Evolutionary conservation across 257 asterid species (phyloP).

Genomic region (Solanum peruvianum): DNA sequence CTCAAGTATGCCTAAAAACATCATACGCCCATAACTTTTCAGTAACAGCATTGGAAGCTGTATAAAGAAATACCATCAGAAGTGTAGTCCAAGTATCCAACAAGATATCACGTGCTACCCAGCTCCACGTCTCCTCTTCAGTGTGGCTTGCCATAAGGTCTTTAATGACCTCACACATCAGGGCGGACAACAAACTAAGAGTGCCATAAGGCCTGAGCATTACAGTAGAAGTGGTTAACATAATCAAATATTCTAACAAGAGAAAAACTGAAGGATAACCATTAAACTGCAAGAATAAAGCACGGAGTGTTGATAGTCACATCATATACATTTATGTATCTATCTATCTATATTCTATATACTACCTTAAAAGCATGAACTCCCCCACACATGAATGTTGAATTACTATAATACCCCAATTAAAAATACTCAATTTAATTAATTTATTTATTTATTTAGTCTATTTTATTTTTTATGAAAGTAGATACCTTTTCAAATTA

Average conservation of each 20-base stretch:
- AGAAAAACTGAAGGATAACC: neutral
- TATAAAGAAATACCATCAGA: constrained; percentile 44
- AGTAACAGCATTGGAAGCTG: neutral
- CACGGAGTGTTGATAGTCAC: neutral
- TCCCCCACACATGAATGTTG: too few species aligned
- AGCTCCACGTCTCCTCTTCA: constrained; percentile 95
- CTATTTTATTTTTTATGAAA: too few species aligned
- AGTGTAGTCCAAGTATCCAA: constrained; percentile 85
- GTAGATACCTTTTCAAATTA: too few species aligned
- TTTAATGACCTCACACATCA: constrained; percentile 77
- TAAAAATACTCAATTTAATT: too few species aligned
- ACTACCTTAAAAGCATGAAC: too few species aligned
- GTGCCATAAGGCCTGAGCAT: constrained; percentile 81
- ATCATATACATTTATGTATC: neutral
- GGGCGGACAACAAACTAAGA: constrained; percentile 50
- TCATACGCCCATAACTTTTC: neutral
- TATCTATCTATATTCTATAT: too few species aligned
- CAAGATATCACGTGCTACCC: constrained; percentile 96
- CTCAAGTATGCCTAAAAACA: neutral
- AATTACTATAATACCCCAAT: too few species aligned
- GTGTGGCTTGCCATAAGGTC: constrained; percentile 51
- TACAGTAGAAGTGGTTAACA: neutral
- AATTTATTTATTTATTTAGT: too few species aligned
- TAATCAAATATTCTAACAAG: neutral
- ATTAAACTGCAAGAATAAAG: neutral